phyloP scores from a whole-genome alignment of 805 yeast genomes.

The Hyphopichia homilentoma region DNA sequence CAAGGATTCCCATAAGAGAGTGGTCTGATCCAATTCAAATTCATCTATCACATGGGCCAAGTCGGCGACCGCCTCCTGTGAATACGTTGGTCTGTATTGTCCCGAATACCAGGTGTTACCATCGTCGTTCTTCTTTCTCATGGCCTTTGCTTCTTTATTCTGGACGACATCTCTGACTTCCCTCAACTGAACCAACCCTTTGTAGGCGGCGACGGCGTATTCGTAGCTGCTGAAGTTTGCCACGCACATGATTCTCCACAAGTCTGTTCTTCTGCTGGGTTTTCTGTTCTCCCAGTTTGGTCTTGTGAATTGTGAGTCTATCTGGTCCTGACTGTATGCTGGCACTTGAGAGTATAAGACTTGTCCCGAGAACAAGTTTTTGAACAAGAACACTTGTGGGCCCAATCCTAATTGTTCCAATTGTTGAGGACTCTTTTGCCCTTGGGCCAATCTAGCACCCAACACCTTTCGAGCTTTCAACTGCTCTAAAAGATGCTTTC shows the following conservation, averaged over 20 bases:
- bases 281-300: conserved; percentile 88
- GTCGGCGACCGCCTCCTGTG: conserved; percentile 92
- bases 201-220: conserved; percentile 67
- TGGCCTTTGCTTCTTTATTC: conserved; percentile 54
- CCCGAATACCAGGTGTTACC: conserved; percentile 86
- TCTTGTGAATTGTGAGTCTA: conserved; percentile 66
- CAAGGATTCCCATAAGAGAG: conserved; percentile 74
- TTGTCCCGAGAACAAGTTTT: conserved; percentile 86
- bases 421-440: conserved; percentile 30
- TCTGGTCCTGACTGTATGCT: conserved; percentile 53
- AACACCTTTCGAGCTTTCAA: conserved; percentile 38
- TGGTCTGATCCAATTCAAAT: conserved; percentile 45
- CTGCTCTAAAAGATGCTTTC: conserved; percentile 44
- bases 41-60: conserved; percentile 66
- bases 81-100: conserved; percentile 83
- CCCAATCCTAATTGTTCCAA: conserved; percentile 54
- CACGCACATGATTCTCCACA: conserved; percentile 90
- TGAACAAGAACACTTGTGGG: conserved; percentile 79
- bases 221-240: conserved; percentile 61
- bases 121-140: conserved; percentile 69
- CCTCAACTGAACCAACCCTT: conserved; percentile 70
- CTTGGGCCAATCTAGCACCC: conserved; percentile 42
- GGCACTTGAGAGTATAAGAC: conserved; percentile 87
- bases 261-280: conserved; percentile 77
- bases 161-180: conserved; percentile 64